Evolutionary conservation across 208 protist genomes (phyloP).

Genomic region (Crithidia expoeki): DNA sequence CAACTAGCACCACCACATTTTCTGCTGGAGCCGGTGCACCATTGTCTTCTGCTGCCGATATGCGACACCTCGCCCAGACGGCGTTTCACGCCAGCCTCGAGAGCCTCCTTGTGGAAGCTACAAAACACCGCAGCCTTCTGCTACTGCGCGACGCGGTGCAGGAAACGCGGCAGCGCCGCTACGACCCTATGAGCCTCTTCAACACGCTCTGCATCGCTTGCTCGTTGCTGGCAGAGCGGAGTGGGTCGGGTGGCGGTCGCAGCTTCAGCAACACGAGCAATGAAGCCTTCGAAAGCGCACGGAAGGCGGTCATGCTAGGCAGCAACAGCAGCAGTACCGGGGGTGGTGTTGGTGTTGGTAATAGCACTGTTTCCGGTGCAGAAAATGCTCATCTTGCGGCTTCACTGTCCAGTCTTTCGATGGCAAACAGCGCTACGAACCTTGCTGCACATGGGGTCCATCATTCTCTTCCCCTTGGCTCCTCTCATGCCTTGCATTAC

Average conservation of each 20-base stretch:
- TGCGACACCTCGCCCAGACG: conserved; percentile 28
- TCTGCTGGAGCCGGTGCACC: neutral
- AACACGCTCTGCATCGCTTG: conserved; percentile 67
- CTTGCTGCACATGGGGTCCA: neutral
- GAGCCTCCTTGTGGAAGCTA: conserved; percentile 52
- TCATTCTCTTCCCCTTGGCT: neutral
- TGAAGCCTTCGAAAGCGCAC: conserved; percentile 1
- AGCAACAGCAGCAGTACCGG: conserved; percentile 3
- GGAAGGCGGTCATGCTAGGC: neutral
- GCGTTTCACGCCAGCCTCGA: conserved; percentile 63
- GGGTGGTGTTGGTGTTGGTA: conserved; percentile 1
- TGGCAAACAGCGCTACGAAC: neutral
- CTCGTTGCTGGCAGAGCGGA: conserved; percentile 30
- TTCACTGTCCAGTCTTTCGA: neutral
- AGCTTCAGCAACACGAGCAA: conserved; percentile 19
- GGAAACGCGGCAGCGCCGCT: conserved; percentile 45
- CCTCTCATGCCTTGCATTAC: conserved; percentile 19
- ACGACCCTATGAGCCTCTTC: conserved; percentile 52
- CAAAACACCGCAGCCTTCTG: conserved; percentile 45
- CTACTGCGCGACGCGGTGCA: conserved; percentile 62
- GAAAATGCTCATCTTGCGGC: conserved; percentile 4
- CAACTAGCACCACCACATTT: neutral
- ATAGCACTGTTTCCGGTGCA: neutral
- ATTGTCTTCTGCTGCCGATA: conserved; percentile 4
- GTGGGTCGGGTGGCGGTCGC: neutral